Conservation (phyloP, 257 asterid genomes). For the Solanum bukasovii region DNA sequence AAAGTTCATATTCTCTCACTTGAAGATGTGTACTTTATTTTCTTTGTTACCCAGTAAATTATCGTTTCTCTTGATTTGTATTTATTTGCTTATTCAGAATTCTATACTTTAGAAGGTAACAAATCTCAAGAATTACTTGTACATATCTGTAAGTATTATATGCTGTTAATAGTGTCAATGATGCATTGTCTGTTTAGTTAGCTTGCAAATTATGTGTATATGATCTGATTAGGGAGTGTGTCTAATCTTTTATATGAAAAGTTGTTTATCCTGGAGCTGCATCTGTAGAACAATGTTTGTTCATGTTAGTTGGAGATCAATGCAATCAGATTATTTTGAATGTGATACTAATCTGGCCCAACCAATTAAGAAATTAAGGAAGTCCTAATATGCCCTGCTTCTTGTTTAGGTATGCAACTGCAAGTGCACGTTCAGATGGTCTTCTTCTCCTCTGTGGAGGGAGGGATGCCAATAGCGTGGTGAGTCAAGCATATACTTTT, state of each 20-base stretch:
- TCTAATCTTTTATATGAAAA: neutral
- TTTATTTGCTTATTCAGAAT: neutral
- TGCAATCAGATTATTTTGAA: neutral
- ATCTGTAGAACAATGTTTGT: neutral
- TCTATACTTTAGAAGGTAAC: neutral
- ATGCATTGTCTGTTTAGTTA: neutral
- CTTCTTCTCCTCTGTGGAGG: conserved; percentile 99
- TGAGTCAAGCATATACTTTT: conserved; percentile 19
- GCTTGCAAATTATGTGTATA: neutral
- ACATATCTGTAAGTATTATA: neutral
- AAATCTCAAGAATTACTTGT: neutral
- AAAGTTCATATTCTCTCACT: conserved; percentile 13
- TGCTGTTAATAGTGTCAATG: neutral
- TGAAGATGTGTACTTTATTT: neutral
- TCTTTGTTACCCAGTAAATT: neutral
- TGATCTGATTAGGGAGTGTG: neutral
- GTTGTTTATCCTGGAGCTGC: neutral
- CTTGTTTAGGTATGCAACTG: conserved; percentile 84
- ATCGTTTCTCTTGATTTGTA: neutral
- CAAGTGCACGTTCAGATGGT: conserved; percentile 99
- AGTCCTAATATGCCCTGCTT: neutral
- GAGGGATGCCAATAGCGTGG: conserved; percentile 98
- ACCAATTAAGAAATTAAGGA: neutral
- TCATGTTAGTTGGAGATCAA: neutral
- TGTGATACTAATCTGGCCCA: neutral